Percentiles rank a stretch among this genome's conserved stretches.
These are phyloP conservation scores for Papiliotrema laurentii DNA, from an alignment of 1,284 basidiomycete genomes.

Conservation along the genomic window DNA sequence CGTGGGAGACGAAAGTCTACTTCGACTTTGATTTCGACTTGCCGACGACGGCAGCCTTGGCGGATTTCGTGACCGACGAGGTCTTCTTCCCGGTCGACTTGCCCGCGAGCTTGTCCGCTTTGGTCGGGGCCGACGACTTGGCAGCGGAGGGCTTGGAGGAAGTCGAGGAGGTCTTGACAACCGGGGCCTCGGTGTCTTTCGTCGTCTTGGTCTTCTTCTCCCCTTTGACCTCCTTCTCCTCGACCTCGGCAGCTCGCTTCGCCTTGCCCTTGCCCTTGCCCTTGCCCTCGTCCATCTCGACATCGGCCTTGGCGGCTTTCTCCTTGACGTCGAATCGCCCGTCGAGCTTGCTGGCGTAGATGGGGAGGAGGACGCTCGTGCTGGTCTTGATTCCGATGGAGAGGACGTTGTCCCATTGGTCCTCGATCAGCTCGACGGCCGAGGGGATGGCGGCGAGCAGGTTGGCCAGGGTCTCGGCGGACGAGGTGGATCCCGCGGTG, in stretches of 20 bases:
- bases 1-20: too few relatives aligned
- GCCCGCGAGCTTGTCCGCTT: conserved; percentile 14
- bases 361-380: conserved; percentile 74
- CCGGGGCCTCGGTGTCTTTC: not conserved
- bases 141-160: too few relatives aligned
- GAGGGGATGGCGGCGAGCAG: conserved; percentile 72
- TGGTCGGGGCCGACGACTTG: conserved; percentile 11
- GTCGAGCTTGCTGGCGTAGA: conserved; percentile 69
- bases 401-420: conserved; percentile 88
- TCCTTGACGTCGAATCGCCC: conserved; percentile 44
- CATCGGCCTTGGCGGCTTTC: conserved; percentile 14
- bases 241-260: not conserved
- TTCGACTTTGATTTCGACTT: conserved; percentile 5
- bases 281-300: conserved; percentile 11
- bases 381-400: conserved; percentile 88
- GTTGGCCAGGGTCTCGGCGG: conserved; percentile 71
- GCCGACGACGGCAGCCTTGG: conserved; percentile 17
- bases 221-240: conserved; percentile 4
- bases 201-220: conserved; percentile 1
- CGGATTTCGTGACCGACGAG: conserved; percentile 13
- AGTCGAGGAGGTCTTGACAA: too few relatives aligned
- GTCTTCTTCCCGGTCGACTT: conserved; percentile 15
- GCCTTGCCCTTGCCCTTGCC: conserved; percentile 15
- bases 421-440: conserved; percentile 65
- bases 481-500: conserved; percentile 62